Conservation (phyloP, 495 filamentous ascomycete species). For the Thermothielavioides terrestris region DNA sequence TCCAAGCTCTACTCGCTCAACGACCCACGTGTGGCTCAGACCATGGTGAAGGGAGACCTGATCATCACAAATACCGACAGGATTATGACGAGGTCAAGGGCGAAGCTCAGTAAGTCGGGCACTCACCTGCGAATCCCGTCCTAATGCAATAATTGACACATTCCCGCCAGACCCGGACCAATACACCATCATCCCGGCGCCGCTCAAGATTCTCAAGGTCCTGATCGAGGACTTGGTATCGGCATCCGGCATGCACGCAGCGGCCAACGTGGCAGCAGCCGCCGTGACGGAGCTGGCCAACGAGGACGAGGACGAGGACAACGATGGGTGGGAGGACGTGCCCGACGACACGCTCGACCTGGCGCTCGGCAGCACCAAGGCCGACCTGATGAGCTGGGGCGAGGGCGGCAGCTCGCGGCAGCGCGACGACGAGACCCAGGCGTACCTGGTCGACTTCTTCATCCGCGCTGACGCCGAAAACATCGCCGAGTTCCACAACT, state of each 20-base stretch:
- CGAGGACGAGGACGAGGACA: slow-evolving; percentile 50
- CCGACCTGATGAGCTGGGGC: slow-evolving; percentile 71
- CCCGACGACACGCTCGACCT: slow-evolving; percentile 62
- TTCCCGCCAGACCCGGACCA: slow-evolving; percentile 61
- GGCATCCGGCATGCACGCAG: slow-evolving; percentile 40
- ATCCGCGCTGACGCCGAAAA: slow-evolving; percentile 53
- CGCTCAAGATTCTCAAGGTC: slow-evolving; percentile 93
- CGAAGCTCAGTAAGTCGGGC: slow-evolving; percentile 53
- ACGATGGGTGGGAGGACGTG: slow-evolving; percentile 87
- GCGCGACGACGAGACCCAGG: slow-evolving; percentile 88
- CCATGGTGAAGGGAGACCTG: slow-evolving; percentile 83
- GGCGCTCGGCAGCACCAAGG: slow-evolving; percentile 51
- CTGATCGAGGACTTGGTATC: slow-evolving; percentile 79
- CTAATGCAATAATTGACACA: slow-evolving; percentile 9
- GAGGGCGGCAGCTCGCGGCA: slow-evolving; percentile 52
- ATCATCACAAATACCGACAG: slow-evolving; percentile 71
- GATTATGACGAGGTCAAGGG: slow-evolving; percentile 87
- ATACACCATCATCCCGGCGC: slow-evolving; percentile 79
- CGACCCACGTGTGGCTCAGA: slow-evolving; percentile 69
- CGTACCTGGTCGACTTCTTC: slow-evolving; percentile 77
- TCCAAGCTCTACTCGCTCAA: slow-evolving; percentile 81
- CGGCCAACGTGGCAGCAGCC: slow-evolving; percentile 43
- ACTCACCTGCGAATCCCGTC: background rate
- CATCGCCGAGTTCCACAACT: slow-evolving; percentile 62
- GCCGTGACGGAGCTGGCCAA: slow-evolving; percentile 43